Evolutionary conservation across 345 rosid species (phyloP).

Genomic region (Gossypium mustelinum): DNA sequence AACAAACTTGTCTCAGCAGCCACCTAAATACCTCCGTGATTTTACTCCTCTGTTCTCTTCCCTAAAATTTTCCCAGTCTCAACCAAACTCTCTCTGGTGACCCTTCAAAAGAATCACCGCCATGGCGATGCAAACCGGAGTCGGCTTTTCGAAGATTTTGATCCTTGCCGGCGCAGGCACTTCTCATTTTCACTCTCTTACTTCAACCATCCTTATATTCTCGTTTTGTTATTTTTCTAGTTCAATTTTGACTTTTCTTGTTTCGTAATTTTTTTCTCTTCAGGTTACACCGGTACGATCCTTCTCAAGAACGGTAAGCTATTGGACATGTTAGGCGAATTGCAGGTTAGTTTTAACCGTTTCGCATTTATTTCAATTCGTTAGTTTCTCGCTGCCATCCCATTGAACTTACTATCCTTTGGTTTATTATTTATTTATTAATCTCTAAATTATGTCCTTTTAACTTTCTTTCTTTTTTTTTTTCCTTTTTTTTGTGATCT

Average conservation of each 20-base stretch:
- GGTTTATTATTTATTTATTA: not conserved
- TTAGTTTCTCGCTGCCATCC: not conserved
- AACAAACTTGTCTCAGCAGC: too few relatives aligned
- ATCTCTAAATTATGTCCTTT: not conserved
- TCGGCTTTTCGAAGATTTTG: slow-evolving; percentile 64
- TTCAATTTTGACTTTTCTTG: slow-evolving; percentile 5
- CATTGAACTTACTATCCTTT: not conserved
- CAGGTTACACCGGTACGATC: slow-evolving; percentile 81
- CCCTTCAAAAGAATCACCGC: not conserved
- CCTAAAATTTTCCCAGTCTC: not conserved
- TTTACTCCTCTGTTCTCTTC: not conserved
- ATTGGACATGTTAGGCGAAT: slow-evolving; percentile 66
- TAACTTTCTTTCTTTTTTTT: not conserved
- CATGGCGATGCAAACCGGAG: slow-evolving; percentile 83
- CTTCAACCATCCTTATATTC: not conserved
- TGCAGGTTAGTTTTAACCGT: slow-evolving; percentile 46
- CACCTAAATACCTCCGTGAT: not conserved
- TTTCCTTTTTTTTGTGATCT: not conserved
- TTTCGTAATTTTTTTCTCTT: not conserved
- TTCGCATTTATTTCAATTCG: not conserved
- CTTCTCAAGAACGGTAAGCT: slow-evolving; percentile 75
- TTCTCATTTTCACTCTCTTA: not conserved
- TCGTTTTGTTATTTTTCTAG: not conserved
- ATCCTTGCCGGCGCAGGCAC: slow-evolving; percentile 81
- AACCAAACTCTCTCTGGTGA: not conserved